phyloP scores from a whole-genome alignment of 208 protist species.

The Leishmania tropica region DNA sequence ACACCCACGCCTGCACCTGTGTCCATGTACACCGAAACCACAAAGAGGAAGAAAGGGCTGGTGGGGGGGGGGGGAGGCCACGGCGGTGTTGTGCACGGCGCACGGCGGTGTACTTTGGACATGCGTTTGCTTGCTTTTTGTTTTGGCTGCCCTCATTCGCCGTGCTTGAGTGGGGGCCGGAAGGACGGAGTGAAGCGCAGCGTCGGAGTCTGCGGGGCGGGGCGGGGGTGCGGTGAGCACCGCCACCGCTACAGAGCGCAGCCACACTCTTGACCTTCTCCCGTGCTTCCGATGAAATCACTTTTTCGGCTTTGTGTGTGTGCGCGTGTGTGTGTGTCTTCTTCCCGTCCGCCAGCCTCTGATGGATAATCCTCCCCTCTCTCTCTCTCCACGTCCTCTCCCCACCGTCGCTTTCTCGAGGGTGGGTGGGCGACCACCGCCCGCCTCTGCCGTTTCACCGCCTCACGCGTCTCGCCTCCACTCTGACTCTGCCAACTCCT shows the following conservation, averaged over 20 bases:
- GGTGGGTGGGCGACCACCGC: not conserved
- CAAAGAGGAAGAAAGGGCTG: no score
- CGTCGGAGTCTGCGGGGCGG: not conserved
- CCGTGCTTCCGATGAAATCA: no score
- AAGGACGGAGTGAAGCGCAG: not conserved
- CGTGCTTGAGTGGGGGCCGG: not conserved
- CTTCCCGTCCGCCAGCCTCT: not conserved
- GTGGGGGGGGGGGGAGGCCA: no score
- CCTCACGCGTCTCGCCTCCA: not conserved
- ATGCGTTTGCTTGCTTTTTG: not conserved
- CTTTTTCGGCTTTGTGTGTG: no score
- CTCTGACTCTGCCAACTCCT: not conserved
- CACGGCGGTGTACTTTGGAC: not conserved
- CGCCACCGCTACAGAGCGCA: not conserved
- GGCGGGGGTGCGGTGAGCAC: not conserved
- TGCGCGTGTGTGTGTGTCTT: not conserved
- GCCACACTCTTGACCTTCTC: not conserved
- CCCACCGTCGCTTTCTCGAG: not conserved
- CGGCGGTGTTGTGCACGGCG: not conserved
- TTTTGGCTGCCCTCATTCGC: not conserved
- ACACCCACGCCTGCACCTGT: not conserved
- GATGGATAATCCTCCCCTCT: not conserved
- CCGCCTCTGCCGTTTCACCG: not conserved
- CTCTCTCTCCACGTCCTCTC: not conserved
- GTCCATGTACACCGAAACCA: not conserved